Percentiles rank a stretch among this genome's conserved stretches.
These are phyloP conservation scores for Pogostemon cablin DNA, from an alignment of 257 asterid genomes.

Conservation along the genomic window DNA sequence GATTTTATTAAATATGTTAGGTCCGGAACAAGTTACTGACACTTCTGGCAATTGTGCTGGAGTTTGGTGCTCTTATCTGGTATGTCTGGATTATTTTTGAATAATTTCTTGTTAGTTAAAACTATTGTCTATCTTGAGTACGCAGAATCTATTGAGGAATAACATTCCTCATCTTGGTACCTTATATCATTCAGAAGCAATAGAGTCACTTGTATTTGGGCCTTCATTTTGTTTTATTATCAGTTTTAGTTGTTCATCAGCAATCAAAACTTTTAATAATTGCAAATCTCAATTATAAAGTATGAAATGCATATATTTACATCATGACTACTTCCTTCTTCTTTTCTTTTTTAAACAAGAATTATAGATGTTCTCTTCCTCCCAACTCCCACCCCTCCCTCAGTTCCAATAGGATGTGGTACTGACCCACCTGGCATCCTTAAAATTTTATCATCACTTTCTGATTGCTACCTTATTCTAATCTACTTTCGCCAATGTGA, in stretches of 20 bases:
- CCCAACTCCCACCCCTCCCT: background rate
- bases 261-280: background rate
- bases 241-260: background rate
- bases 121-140: conserved; percentile 22
- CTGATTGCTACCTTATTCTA: conserved; percentile 1
- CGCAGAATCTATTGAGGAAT: background rate
- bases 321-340: background rate
- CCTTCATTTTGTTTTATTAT: conserved; percentile 6
- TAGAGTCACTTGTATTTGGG: background rate
- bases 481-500: background rate
- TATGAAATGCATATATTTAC: background rate
- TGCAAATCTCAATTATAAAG: background rate
- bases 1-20: conserved; percentile 39
- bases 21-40: conserved; percentile 90
- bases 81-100: conserved; percentile 34
- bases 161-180: conserved; percentile 8
- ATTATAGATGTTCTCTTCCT: background rate
- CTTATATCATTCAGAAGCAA: background rate
- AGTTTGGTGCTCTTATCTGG: conserved; percentile 96
- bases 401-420: background rate
- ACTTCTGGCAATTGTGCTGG: conserved; percentile 73
- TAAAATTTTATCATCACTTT: conserved; percentile 17
- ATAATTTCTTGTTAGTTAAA: conserved; percentile 26
- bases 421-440: background rate
- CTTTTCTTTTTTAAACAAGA: conserved; percentile 9